Evolutionary conservation across 164 flowering plant species (phyloP), one percentile per base, ranked within the genome.

Genomic region (Chimonanthus praecox): DNA sequence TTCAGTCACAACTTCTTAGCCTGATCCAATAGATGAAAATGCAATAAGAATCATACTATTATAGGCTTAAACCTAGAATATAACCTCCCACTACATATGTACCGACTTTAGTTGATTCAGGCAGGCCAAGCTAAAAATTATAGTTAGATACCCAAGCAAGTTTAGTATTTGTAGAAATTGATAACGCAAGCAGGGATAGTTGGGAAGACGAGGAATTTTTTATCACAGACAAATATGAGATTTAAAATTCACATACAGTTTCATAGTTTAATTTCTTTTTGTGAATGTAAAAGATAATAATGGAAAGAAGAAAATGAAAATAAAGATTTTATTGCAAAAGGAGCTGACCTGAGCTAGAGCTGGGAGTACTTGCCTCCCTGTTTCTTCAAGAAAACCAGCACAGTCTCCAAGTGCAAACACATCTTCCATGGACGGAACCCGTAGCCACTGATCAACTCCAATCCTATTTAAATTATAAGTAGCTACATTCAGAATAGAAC

Each of bases 351-450:
- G 96, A 82, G 97, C 98, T 18, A 94, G 81, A 75, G 96, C 97
- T 45, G 98, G 98, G 76, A 94, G 96, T 33, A 92, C 96, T 45
- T 77, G 92, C 78, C 49, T 82, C 54, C 96, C 96, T 7, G 94
- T 87, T 9, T 84, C 74, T 78, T 89, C 93, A 49, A 94, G 89
- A 81, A 90, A 94, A 68, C 98, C 98, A 69, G 94, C 92, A 73
- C 94, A 94, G 75, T 94, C 98, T 51, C 98, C 98, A 5, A 94
- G 73, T 43, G 97, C 92, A 87, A 88, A 94, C 60, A 94, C 97
- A 81, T 94, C 97, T 72, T 92, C 89, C 49, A 87, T 87, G 3
- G 96, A 83, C 45, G 98, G 98, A 64, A 92, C 92, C 4, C 91
- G 73, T 69, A 94, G 48, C 94, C 96, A 92, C 76, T 87, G 86